Evolutionary conservation across 805 yeast genomes (phyloP).

Genomic region (Cyberlindnera xylosilytica): DNA sequence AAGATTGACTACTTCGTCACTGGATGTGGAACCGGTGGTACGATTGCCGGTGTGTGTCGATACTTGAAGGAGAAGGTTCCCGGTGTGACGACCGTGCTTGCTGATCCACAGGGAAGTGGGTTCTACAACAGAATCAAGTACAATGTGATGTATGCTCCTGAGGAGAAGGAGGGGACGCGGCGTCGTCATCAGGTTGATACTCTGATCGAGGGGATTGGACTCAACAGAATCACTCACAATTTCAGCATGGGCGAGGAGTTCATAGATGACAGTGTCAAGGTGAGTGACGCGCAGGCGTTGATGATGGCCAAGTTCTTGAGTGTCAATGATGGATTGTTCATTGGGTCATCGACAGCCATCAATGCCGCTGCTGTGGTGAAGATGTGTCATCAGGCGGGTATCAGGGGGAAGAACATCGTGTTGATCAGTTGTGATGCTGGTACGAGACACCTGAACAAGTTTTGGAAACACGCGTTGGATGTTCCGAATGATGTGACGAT

Average conservation of each 20-base stretch:
- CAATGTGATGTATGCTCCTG: conserved; percentile 91
- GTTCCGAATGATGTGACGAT: conserved; percentile 32
- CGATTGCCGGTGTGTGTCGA: conserved; percentile 86
- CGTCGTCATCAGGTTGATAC: conserved; percentile 97
- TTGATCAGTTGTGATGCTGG: conserved; percentile 94
- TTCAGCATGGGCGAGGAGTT: conserved; percentile 65
- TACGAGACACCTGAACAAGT: conserved; percentile 82
- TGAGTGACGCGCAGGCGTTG: conserved; percentile 75
- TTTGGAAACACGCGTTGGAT: conserved; percentile 71
- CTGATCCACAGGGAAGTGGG: conserved; percentile 97
- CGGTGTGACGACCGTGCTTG: conserved; percentile 52
- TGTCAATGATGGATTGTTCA: conserved; percentile 81
- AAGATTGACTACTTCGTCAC: conserved; percentile 72
- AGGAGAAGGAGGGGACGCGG: conserved; percentile 89
- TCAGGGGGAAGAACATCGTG: conserved; percentile 64
- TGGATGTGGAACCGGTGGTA: conserved; percentile 97
- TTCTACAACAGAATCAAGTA: conserved; percentile 76
- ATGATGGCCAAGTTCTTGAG: conserved; percentile 85
- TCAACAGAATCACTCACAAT: conserved; percentile 82
- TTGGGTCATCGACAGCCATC: conserved; percentile 92
- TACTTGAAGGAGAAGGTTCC: conserved; percentile 55
- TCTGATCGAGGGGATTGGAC: conserved; percentile 87
- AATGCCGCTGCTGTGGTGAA: conserved; percentile 87
- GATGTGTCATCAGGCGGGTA: conserved; percentile 43
- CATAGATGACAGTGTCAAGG: conserved; percentile 78